phyloP scores from a whole-genome alignment of 2,329 filamentous ascomycete species.

The Beauveria sp. region DNA sequence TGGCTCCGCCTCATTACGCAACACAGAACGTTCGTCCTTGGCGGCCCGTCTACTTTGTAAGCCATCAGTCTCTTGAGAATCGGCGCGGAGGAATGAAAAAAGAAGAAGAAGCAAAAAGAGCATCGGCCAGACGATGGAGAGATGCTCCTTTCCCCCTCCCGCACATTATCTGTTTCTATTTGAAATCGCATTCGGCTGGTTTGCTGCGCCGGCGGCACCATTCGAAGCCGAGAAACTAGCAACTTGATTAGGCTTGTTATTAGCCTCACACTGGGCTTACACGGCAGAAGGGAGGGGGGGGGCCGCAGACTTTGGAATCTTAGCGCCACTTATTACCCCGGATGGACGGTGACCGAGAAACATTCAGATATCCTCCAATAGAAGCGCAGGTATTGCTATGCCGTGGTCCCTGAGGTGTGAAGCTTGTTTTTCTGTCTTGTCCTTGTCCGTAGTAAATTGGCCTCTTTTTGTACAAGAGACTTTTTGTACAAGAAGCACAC shows the following conservation, averaged over 20 bases:
- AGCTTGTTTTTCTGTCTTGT: constrained; percentile 1
- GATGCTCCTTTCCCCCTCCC: neutral
- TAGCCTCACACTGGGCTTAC: neutral
- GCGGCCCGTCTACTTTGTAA: too few species aligned
- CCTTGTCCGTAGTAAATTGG: neutral
- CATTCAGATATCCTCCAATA: neutral
- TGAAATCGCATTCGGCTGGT: neutral
- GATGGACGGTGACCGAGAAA: constrained; percentile 1
- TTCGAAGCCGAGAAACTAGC: neutral
- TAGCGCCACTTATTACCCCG: neutral
- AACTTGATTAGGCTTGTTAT: neutral
- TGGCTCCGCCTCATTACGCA: neutral
- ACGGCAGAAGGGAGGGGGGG: neutral
- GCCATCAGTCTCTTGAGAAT: too few species aligned
- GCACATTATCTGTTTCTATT: neutral
- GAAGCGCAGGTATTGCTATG: neutral
- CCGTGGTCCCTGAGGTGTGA: neutral
- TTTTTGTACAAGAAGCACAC: too few species aligned
- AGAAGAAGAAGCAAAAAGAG: neutral
- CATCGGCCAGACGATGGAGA: neutral
- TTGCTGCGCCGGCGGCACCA: constrained; percentile 3
- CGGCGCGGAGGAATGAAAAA: too few species aligned
- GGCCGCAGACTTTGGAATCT: neutral
- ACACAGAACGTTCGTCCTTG: neutral
- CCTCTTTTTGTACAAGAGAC: too few species aligned